These are phyloP conservation scores for Botrytis squamosa DNA, from an alignment of 2,329 filamentous ascomycete species.

Conservation along the genomic window DNA sequence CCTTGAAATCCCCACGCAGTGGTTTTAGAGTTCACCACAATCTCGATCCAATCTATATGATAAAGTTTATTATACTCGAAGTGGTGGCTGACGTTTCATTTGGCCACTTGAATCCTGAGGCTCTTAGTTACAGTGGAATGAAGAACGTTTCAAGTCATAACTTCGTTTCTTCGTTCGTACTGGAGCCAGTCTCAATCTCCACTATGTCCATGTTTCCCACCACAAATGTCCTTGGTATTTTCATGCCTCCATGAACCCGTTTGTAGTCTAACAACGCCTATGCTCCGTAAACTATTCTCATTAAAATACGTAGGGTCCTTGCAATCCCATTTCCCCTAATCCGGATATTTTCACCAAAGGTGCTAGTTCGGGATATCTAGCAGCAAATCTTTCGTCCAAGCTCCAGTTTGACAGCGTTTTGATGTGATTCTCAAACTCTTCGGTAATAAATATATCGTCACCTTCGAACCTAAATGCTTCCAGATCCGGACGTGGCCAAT, in stretches of 20 bases:
- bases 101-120: neutral
- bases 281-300: neutral
- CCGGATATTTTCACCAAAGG: constrained; percentile 14
- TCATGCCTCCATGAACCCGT: constrained; percentile 5
- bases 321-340: neutral
- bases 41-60: neutral
- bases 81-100: neutral
- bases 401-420: constrained; percentile 32
- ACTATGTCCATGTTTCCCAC: neutral
- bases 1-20: neutral
- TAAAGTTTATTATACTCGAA: neutral
- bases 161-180: neutral
- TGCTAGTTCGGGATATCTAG: constrained; percentile 33
- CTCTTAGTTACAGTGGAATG: neutral
- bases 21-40: neutral
- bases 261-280: neutral
- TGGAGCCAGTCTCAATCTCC: neutral
- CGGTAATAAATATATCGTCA: constrained; percentile 28
- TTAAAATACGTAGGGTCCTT: neutral
- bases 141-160: neutral
- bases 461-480: constrained; percentile 30
- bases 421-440: constrained; percentile 31
- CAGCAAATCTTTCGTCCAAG: constrained; percentile 32
- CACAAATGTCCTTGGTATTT: constrained; percentile 3
- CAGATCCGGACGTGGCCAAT: constrained; percentile 38